Percentiles rank a stretch among this genome's conserved stretches.
Evolutionary conservation across 2,329 filamentous ascomycete species (phyloP).

Genomic region (Pseudogymnoascus sp.): DNA sequence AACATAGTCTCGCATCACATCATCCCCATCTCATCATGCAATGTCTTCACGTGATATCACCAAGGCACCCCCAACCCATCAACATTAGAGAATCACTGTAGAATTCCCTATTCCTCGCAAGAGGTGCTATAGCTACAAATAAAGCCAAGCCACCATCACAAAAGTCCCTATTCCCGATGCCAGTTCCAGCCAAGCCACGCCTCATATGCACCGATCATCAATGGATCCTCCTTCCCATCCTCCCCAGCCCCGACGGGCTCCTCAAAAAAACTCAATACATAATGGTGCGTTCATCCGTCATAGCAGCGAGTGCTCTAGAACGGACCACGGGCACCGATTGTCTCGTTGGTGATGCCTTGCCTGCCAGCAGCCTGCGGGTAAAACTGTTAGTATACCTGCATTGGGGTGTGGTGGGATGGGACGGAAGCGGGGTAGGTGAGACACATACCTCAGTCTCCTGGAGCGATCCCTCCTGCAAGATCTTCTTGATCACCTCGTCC

Average conservation of each 20-base stretch:
- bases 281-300: neutral
- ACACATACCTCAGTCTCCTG: slow-evolving; percentile 51
- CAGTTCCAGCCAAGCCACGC: neutral
- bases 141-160: slow-evolving; percentile 1
- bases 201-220: neutral
- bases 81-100: neutral
- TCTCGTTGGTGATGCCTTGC: slow-evolving; percentile 4
- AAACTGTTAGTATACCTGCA: neutral
- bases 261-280: neutral
- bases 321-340: neutral
- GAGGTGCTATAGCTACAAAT: neutral
- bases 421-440: neutral
- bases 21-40: neutral
- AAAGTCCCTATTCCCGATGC: neutral
- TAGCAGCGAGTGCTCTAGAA: slow-evolving; percentile 2
- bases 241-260: neutral
- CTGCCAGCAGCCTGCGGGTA: neutral
- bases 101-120: neutral
- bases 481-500: slow-evolving; percentile 73
- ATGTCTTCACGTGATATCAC: neutral
- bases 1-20: neutral
- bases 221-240: neutral
- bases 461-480: slow-evolving; percentile 65
- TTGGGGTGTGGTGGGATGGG: neutral
- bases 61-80: neutral